These are phyloP conservation scores for Ustilago loliicola DNA, from an alignment of 1,284 basidiomycete genomes.

Conservation along the genomic window DNA sequence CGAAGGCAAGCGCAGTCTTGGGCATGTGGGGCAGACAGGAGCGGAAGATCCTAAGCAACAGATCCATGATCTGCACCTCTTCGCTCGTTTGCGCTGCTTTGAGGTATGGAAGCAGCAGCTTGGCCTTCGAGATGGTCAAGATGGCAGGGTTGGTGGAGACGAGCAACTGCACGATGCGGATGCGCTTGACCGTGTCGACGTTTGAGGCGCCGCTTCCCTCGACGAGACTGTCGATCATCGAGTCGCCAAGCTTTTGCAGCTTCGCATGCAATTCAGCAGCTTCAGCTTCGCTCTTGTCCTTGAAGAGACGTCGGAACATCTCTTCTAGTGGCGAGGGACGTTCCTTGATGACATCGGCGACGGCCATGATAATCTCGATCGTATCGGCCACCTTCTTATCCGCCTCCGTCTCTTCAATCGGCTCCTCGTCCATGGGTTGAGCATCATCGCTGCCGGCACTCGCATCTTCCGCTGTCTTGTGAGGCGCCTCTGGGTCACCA, in stretches of 20 bases:
- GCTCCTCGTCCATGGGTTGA: conserved; percentile 6
- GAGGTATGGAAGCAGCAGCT: conserved; percentile 85
- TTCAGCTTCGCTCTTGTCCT: conserved; percentile 52
- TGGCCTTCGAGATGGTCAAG: conserved; percentile 83
- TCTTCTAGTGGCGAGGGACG: conserved; percentile 86
- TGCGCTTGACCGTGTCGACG: conserved; percentile 66
- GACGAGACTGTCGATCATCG: conserved; percentile 85
- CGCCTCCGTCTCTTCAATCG: conserved; percentile 24
- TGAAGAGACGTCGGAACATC: conserved; percentile 76
- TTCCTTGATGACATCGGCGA: conserved; percentile 84
- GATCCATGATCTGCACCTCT: conserved; percentile 76
- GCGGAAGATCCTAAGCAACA: conserved; percentile 82
- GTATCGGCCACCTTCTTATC: conserved; percentile 72
- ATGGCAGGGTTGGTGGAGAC: conserved; percentile 83
- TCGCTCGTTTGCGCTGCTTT: conserved; percentile 84
- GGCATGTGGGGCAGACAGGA: conserved; percentile 84
- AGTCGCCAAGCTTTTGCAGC: conserved; percentile 83
- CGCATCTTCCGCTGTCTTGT: background rate
- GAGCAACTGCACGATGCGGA: conserved; percentile 86
- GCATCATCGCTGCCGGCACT: background rate
- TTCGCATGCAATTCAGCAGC: conserved; percentile 75
- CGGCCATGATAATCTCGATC: conserved; percentile 83
- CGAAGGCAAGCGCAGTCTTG: conserved; percentile 76
- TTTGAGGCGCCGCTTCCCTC: conserved; percentile 81
- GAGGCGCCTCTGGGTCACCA: background rate